Conservation (phyloP, 352 stramenopile genomes). For the Pythium guiyangense region DNA sequence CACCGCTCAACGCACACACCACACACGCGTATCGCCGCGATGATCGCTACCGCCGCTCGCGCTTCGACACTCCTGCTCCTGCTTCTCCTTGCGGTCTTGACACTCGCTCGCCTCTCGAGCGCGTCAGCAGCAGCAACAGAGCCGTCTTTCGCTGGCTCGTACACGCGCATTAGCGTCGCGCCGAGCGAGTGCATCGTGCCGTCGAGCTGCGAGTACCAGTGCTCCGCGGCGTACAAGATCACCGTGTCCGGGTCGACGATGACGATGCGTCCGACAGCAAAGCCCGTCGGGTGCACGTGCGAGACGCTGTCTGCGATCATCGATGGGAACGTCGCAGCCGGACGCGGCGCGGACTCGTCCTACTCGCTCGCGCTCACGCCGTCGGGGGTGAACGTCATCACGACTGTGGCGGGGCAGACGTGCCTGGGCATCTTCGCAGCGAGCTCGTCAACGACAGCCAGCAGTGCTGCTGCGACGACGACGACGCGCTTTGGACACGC, state of each 20-base stretch:
- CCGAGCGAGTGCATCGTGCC: not conserved
- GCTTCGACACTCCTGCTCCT: no score
- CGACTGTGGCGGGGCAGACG: no score
- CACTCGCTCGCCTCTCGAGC: no score
- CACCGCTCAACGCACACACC: no score
- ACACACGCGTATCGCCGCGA: no score
- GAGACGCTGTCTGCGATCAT: not conserved
- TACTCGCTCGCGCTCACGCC: not conserved
- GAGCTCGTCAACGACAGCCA: no score
- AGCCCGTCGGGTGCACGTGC: not conserved
- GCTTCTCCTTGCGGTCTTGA: no score
- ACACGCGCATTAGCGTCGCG: not conserved
- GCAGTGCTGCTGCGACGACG: no score
- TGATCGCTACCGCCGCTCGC: no score
- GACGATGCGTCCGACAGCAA: not conserved
- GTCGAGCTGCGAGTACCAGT: not conserved
- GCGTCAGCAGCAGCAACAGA: no score
- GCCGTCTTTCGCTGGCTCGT: not conserved
- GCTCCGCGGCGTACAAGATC: slow-evolving; percentile 3
- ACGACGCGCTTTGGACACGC: no score
- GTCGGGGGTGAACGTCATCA: not conserved
- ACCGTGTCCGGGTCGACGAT: not conserved
- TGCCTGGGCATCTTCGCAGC: no score
- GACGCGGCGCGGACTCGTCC: not conserved
- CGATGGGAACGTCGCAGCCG: not conserved